Evolutionary conservation across 2,329 filamentous ascomycete genomes (phyloP), one percentile per base, ranked within the genome.

Genomic region (Cladorrhinum sp.): DNA sequence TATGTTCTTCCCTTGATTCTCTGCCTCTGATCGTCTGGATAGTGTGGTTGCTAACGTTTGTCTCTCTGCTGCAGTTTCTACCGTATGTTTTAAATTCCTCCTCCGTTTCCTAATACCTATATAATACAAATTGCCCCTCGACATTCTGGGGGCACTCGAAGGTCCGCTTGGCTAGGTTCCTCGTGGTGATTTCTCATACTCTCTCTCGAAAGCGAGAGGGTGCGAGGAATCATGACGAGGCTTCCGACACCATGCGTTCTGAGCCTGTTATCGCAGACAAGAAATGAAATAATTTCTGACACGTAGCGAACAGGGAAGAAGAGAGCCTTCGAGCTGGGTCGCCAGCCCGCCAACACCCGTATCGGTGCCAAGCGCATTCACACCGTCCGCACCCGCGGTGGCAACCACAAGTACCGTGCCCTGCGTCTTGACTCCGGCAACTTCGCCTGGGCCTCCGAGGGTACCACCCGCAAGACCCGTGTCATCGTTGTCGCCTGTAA

Each of bases 371-470:
- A 80, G 80, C 61, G 71, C 39, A 68, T 82, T 73, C 62, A 81
- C 72, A 59, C 76, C 71, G 65, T 79, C 70, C 62, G 77, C 73
- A 73, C 70, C 68, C 55, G 79, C 74, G 67, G 95, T 80, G 95
- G 95, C 74, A 99, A 99, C 91, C 92, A 91, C 85, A 99, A 99
- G 86, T 97, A 96, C 91, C 94, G 95, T 82, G 95, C 90, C 73
- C 93, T 99, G 72, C 95, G 95, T 82, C 91, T 99, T 83, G 95
- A 99, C 79, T 89, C 92, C 70, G 95, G 95, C 79, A 99, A 99
- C 89, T 99, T 98, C 83, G 93, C 93, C 75, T 99, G 95, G 95
- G 94, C 91, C 75, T 97, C 92, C 71, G 95, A 99, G 87, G 93
- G 94, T 76, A 85, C 92, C 81, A 91, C 94, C 82, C 94, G 95